Evolutionary conservation across 2,329 filamentous ascomycete genomes (phyloP), one percentile per base, ranked within the genome.

Genomic region (Sporothrix variecibatus): DNA sequence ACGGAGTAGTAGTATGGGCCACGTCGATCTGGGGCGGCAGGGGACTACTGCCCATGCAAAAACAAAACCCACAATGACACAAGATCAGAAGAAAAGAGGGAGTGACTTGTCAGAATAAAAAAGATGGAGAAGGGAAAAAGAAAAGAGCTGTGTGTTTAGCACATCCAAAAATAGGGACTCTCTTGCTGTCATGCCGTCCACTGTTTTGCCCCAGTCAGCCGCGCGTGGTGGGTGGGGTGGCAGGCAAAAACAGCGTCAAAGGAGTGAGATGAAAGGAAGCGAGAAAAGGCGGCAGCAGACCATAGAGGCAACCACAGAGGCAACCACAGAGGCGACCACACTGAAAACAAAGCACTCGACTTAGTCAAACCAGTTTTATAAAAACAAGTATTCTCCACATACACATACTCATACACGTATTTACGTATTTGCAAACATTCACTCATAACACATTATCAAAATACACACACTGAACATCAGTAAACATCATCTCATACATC

Each of bases 321-420:
- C 23, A 15, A 58, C 46, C 5, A 12, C 51, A 23, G 51, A 26
- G n/a, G 31, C 17, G 7, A 62, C 15, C 28, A 40, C 53, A 31
- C 23, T 15, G 58, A 28, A 62, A 62, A 20, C 43, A 49, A 49
- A 17, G 15, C 15, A 58, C 7, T 17, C 23, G 5, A 31, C 3
- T 26, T 15, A 34, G 11, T 12, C 26, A 51, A 56, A 56, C 67
- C 46, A 70, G 49, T 53, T 70, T 69, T 70, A 40, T 70, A 56
- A 70, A 69, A 70, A 11, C 67, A 70, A 40, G 51, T 68, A 51
- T 68, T n/a, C 17, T 51, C 26, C 43, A 49, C 51, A 12, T n/a
- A 51, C 17, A 51, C 43, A 68, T 5, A n/a, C 40, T 5, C 5
- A 49, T 28, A 7, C 23, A 46, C 62, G 38, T 28, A 26, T 67